Conservation (phyloP, 1,284 basidiomycete species). For the Coniferiporia sulphurascens region DNA sequence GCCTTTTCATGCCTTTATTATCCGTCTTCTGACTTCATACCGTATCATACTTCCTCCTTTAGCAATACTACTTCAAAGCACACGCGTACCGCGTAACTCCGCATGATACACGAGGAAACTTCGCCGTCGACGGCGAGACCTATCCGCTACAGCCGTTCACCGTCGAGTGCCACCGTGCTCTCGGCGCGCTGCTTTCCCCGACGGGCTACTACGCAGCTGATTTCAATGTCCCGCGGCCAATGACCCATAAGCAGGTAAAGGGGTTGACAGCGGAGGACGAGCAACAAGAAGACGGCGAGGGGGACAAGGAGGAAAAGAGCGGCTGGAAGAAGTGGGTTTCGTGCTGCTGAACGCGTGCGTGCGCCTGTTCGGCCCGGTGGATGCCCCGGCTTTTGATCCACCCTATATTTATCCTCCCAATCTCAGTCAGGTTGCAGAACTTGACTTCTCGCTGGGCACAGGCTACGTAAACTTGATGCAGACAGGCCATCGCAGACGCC, state of each 20-base stretch:
- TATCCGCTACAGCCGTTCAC: constrained; percentile 80
- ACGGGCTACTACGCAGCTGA: constrained; percentile 61
- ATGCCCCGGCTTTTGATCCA: neutral
- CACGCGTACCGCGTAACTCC: constrained; percentile 74
- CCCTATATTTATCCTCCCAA: neutral
- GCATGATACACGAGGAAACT: constrained; percentile 44
- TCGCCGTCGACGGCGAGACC: constrained; percentile 81
- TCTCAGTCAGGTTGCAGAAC: too few species aligned
- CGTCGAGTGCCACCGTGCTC: constrained; percentile 73
- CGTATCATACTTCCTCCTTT: constrained; percentile 10
- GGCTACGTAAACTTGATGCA: too few species aligned
- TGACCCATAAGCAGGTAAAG: neutral
- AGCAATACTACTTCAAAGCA: constrained; percentile 80
- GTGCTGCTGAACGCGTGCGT: neutral
- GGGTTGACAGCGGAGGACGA: neutral
- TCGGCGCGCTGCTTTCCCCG: constrained; percentile 69
- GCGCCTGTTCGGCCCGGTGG: neutral
- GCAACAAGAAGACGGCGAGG: neutral
- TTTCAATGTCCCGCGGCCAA: constrained; percentile 30
- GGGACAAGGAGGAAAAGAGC: neutral
- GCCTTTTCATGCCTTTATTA: neutral
- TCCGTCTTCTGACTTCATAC: constrained; percentile 3
- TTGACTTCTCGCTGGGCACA: too few species aligned
- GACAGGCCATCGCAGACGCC: too few species aligned
- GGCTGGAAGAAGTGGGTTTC: constrained; percentile 2